Evolutionary conservation across 1,284 basidiomycete species (phyloP).

Genomic region (Rhodotorula sp.): DNA sequence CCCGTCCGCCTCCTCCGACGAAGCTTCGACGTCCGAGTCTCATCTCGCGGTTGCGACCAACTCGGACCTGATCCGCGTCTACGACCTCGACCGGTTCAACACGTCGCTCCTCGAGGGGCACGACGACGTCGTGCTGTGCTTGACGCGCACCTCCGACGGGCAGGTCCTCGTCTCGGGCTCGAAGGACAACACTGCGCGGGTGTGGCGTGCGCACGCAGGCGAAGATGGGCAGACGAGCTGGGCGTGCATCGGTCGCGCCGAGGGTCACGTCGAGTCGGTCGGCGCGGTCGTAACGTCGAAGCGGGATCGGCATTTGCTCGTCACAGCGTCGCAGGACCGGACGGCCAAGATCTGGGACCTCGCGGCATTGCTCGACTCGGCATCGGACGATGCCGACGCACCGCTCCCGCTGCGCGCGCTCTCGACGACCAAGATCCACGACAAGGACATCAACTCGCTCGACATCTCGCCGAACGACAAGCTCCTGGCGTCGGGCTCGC

Average conservation of each 20-base stretch:
- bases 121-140: conserved; percentile 83
- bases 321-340: conserved; percentile 93
- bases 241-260: conserved; percentile 80
- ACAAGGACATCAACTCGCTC: conserved; percentile 97
- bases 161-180: conserved; percentile 81
- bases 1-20: conserved; percentile 40
- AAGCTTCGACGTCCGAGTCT: conserved; percentile 56
- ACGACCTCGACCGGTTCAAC: conserved; percentile 66
- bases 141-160: conserved; percentile 70
- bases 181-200: conserved; percentile 83
- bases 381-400: conserved; percentile 44
- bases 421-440: conserved; percentile 88
- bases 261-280: conserved; percentile 92
- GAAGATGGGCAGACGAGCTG: conserved; percentile 55
- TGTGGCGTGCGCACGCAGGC: conserved; percentile 63
- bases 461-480: conserved; percentile 90
- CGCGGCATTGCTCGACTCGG: conserved; percentile 55
- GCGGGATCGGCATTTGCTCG: conserved; percentile 66
- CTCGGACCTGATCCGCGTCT: conserved; percentile 86
- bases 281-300: conserved; percentile 83
- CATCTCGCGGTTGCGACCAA: conserved; percentile 94
- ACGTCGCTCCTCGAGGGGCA: conserved; percentile 83
- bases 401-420: conserved; percentile 59
- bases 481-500: conserved; percentile 88
- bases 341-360: conserved; percentile 99